Percentiles rank a stretch among this genome's conserved stretches.
These are phyloP conservation scores for Lactarius tabidus DNA, from an alignment of 768 basidiomycete genomes.

Conservation along the genomic window DNA sequence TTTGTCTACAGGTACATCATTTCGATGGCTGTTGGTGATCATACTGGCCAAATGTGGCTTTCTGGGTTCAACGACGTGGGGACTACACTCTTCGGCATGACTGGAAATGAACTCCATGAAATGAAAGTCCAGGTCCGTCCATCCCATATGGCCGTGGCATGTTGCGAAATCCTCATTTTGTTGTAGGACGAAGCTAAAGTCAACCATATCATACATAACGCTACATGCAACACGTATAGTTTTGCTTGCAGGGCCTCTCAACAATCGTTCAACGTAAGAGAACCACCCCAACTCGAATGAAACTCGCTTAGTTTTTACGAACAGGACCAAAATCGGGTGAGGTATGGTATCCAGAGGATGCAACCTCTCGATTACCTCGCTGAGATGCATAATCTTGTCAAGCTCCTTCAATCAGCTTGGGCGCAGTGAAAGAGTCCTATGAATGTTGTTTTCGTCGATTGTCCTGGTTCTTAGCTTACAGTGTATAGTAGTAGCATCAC, in stretches of 20 bases:
- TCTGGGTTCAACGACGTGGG: slow-evolving; percentile 96
- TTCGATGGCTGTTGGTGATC: slow-evolving; percentile 83
- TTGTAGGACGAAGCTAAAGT: slow-evolving; percentile 57
- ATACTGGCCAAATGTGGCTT: slow-evolving; percentile 86
- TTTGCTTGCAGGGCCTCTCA: slow-evolving; percentile 84
- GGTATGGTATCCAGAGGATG: slow-evolving; percentile 77
- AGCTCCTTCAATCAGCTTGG: slow-evolving; percentile 60
- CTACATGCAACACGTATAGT: slow-evolving; percentile 68
- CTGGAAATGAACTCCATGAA: slow-evolving; percentile 71
- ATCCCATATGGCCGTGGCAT: neutral
- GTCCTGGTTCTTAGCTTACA: neutral
- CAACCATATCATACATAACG: slow-evolving; percentile 54
- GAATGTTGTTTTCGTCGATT: neutral
- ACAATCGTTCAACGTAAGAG: slow-evolving; percentile 77
- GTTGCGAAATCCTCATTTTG: neutral
- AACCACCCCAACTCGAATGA: neutral
- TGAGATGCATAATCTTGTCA: slow-evolving; percentile 56
- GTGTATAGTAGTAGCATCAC: slow-evolving; percentile 9
- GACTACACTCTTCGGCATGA: slow-evolving; percentile 64
- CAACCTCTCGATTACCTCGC: slow-evolving; percentile 61
- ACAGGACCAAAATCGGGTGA: slow-evolving; percentile 76
- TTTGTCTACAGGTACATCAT: slow-evolving; percentile 61
- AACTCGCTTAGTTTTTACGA: slow-evolving; percentile 7
- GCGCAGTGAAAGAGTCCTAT: slow-evolving; percentile 33
- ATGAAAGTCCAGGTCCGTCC: slow-evolving; percentile 66